Conservation (phyloP, 345 rosid species). For the Reutealis trisperma region DNA sequence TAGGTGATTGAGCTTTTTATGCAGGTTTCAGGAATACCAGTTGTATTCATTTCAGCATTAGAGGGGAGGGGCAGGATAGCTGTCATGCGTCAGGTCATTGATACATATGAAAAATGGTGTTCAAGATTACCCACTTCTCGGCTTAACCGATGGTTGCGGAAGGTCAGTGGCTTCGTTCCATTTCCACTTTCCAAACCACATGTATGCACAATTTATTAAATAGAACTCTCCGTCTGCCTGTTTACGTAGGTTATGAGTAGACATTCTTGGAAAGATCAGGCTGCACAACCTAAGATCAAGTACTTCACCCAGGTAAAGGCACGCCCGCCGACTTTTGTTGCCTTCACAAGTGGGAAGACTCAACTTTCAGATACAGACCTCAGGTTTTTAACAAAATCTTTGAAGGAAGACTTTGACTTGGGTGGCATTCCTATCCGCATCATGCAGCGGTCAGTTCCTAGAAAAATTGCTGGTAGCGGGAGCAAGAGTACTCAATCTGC, state of each 20-base stretch:
- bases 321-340: conserved; percentile 92
- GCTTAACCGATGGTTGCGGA: conserved; percentile 87
- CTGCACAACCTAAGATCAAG: conserved; percentile 87
- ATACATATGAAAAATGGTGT: conserved; percentile 86
- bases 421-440: conserved; percentile 94
- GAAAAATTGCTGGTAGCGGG: conserved; percentile 27
- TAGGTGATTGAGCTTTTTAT: conserved; percentile 7
- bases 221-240: not conserved
- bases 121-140: conserved; percentile 82
- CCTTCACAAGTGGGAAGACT: conserved; percentile 72
- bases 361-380: conserved; percentile 68
- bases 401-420: conserved; percentile 91
- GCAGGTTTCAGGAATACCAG: conserved; percentile 86
- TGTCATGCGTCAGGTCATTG: conserved; percentile 73
- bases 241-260: conserved; percentile 75
- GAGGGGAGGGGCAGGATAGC: conserved; percentile 78
- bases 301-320: conserved; percentile 99
- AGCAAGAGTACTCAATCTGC: conserved; percentile 31
- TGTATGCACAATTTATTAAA: not conserved
- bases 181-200: not conserved
- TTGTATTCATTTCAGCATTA: conserved; percentile 81
- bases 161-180: conserved; percentile 45
- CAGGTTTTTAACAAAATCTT: conserved; percentile 73
- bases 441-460: conserved; percentile 57
- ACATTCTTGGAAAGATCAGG: conserved; percentile 94